Base-by-base conservation (phyloP, 768 basidiomycete genomes). In the Cyathus striatus region DNA sequence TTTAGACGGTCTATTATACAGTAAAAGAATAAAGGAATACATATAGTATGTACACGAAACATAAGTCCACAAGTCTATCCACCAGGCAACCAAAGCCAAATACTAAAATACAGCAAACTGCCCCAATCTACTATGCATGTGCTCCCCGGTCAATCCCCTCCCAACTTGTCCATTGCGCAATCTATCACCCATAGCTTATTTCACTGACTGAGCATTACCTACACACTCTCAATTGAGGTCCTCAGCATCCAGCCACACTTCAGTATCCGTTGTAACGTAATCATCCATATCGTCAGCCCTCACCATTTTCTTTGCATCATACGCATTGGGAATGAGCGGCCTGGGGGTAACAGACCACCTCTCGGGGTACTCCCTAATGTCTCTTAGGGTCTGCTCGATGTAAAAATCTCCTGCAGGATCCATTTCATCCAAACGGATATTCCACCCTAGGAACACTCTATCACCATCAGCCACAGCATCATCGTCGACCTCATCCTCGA, bases 391-490 rank as follows among this genome's bases (percentile, higher is more conserved):
- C 34, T 59, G 53, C 36, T 61, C 61, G 42, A 83, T 73, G 23
- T 63, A 77, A 26, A 51, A 54, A 6, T 62, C 60, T 16, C 74
- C 79, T 36, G 70, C 67, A 5, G 53, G 54, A 45, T 81, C 81
- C 30, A 62, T 60, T 12, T 50, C 57, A 43, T 77, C 69, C 37
- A 81, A 58, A 16, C 61, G 49, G 42, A 87, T 71, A 49, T 85
- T 86, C 82, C 82, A 88, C 4, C 86, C 86, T 4, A 88, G 68
- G 48, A 69, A 81, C 6, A 86, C 53, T 21, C 70, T 66, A 49
- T 73, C 65, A 53, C 21, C n/a, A 6, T 64, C 57, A 13, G 40
- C 37, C 20, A 55, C 44, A 33, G 33, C 46, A 30, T 50, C 45
- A 23, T 55, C 49, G 21, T 64, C 55, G 20, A 49, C 45, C 17